Evolutionary conservation across 805 yeast genomes (phyloP), one percentile per base, ranked within the genome.

Genomic region (Sugiyamaella marilandica): DNA sequence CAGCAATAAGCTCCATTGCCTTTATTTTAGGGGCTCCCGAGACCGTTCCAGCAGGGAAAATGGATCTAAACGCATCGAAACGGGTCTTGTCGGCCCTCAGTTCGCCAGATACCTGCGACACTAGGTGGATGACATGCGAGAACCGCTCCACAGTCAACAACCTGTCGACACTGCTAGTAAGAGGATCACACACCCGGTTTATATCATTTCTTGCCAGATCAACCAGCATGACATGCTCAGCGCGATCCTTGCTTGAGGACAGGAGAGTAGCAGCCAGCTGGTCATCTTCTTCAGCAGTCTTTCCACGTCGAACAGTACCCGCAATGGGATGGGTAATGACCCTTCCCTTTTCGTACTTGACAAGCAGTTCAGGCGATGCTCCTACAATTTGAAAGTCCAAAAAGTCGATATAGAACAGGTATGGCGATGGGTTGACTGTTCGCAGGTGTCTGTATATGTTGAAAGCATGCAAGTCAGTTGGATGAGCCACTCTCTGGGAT

Each of bases 11-110:
- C 70, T 91, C 95, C 98, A 94, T 94, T 9, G 99, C 99, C 62
- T 81, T 82, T 41, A 94, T 95, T 70, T 94, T 94, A 52, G 99
- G 99, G 1, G 99, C 98, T 37, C 99, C 99, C 52, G 95, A 84
- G 10, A 92, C 98, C 1, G 99, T 94, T 43, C 99, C 99, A 1
- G 99, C 99, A 18, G 99, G 99, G 82, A 94, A 94, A 51, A 94
- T 88, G 2, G 97, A 90, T 68, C 99, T 81, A 72, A 94, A 90
- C 0, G 99, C 99, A 73, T 94, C 99, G 65, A 94, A 94, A 59
- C 98, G 78, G 10, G 92, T 84, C 74, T 88, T 85, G 55, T 80
- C 97, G 0, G 75, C 70, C 65, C 99, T 78, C 63, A 94, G 74
- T 1, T 84, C 87, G 11, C 99, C 99, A 56, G 95, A 84, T 18